Percentiles rank a stretch among this genome's conserved stretches.
Evolutionary conservation across 2,329 filamentous ascomycete species (phyloP).

Genomic region (Verticillium zaregamsianum): DNA sequence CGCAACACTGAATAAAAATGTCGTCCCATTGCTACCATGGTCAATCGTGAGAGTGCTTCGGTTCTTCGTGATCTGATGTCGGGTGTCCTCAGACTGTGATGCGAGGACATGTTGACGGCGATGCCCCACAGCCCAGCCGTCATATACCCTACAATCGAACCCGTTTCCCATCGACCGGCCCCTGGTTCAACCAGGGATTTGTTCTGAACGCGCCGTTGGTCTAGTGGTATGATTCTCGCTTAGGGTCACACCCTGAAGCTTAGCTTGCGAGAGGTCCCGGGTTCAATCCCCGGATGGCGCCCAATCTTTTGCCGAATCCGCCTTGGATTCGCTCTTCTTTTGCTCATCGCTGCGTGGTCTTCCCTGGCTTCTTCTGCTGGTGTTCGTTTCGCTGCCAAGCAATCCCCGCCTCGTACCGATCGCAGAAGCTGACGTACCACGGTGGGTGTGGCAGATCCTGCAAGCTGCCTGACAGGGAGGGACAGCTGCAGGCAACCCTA

Average conservation of each 20-base stretch:
- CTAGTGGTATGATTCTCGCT: slow-evolving; percentile 71
- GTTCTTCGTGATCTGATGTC: too few species aligned
- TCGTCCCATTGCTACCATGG: too few species aligned
- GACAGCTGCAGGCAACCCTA: too few species aligned
- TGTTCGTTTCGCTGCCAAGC: too few species aligned
- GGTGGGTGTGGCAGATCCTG: too few species aligned
- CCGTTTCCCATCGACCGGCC: slow-evolving; percentile 2
- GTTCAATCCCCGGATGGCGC: slow-evolving; percentile 18
- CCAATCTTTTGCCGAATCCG: background rate
- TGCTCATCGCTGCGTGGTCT: background rate
- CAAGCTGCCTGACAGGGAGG: too few species aligned
- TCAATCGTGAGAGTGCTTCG: too few species aligned
- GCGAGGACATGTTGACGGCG: background rate
- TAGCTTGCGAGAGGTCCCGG: slow-evolving; percentile 17
- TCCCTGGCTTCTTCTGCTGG: background rate
- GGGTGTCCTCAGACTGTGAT: too few species aligned
- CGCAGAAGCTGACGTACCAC: too few species aligned
- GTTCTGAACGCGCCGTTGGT: slow-evolving; percentile 31
- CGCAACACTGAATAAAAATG: too few species aligned
- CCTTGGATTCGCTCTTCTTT: background rate
- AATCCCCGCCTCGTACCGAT: too few species aligned
- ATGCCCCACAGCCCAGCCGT: too few species aligned
- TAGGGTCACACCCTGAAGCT: slow-evolving; percentile 43
- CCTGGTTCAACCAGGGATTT: slow-evolving; percentile 3
- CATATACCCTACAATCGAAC: background rate